phyloP scores from a whole-genome alignment of 2,329 filamentous ascomycete genomes.

The Diaporthe citri region DNA sequence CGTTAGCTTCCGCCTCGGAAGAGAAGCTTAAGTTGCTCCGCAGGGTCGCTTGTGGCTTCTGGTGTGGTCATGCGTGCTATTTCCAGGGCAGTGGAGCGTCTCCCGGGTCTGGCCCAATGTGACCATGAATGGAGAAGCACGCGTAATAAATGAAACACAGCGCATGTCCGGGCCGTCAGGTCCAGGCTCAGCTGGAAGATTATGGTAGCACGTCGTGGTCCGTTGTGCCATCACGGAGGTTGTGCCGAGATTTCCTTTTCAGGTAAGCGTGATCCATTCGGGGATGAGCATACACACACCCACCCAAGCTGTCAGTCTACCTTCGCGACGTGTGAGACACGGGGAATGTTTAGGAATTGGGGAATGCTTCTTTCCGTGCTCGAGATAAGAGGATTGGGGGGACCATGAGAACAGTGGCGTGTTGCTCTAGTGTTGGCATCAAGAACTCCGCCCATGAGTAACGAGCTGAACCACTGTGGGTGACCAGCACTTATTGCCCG shows the following conservation, averaged over 20 bases:
- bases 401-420: neutral
- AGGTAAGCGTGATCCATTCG: constrained; percentile 15
- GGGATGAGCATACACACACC: neutral
- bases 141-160: neutral
- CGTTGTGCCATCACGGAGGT: constrained; percentile 33
- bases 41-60: neutral
- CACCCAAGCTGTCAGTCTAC: neutral
- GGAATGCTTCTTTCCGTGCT: neutral
- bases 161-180: constrained; percentile 13
- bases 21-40: constrained; percentile 11
- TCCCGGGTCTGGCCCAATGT: constrained; percentile 8
- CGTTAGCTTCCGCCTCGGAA: constrained; percentile 25
- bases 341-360: neutral
- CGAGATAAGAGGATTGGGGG: neutral
- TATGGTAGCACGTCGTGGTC: neutral
- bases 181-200: neutral
- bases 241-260: constrained; percentile 38
- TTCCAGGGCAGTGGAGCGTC: neutral
- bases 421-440: neutral
- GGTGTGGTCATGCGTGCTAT: constrained; percentile 14
- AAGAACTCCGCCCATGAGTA: neutral
- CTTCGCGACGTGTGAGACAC: neutral
- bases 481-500: neutral
- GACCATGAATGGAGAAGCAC: constrained; percentile 1
- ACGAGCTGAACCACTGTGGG: neutral